Percentiles rank a stretch among this genome's conserved stretches.
Evolutionary conservation across 345 rosid species (phyloP).

Genomic region (Lepidium didymum): DNA sequence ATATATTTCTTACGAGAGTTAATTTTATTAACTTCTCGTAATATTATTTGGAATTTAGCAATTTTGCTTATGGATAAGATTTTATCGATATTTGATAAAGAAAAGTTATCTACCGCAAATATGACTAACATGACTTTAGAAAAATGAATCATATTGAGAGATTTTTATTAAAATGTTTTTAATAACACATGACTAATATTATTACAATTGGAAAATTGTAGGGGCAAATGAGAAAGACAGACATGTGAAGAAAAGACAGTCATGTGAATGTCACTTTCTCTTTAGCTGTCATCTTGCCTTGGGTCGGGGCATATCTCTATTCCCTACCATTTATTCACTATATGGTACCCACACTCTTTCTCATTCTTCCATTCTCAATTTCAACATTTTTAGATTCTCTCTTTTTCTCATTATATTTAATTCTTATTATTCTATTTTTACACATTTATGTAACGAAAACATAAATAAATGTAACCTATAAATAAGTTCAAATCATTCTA

Average conservation of each 20-base stretch:
- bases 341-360: neutral
- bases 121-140: neutral
- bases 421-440: neutral
- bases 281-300: neutral
- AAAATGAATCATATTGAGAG: neutral
- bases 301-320: neutral
- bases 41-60: too few species aligned
- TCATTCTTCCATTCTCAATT: neutral
- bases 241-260: conserved; percentile 11
- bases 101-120: too few species aligned
- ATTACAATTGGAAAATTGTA: neutral
- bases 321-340: neutral
- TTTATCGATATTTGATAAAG: too few species aligned
- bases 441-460: neutral
- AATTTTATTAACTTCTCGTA: too few species aligned
- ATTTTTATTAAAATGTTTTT: neutral
- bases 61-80: too few species aligned
- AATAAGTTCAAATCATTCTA: neutral
- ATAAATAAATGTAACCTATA: neutral
- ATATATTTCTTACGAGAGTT: too few species aligned
- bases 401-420: neutral
- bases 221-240: neutral
- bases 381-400: neutral
- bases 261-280: conserved; percentile 16
- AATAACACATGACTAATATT: neutral